Evolutionary conservation across 805 yeast genomes (phyloP), one percentile per base, ranked within the genome.

Genomic region (Nakazawaea ernobii): DNA sequence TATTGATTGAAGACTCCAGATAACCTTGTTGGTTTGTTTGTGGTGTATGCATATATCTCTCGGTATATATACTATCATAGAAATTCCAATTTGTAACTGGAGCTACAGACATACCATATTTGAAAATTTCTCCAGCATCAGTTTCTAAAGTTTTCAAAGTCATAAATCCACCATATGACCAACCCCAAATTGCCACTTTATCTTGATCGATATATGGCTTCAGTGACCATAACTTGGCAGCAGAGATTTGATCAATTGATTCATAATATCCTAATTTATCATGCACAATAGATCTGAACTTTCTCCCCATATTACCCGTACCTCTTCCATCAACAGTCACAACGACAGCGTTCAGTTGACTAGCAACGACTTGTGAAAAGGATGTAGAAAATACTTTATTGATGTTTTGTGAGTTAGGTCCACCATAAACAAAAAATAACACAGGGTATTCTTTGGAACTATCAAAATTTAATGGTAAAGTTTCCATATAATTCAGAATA

Each of bases 321-420:
- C 99, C 99, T 56, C 99, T 78, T 0, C 98, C 98, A 65, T 94
- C 99, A 3, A 94, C 95, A 1, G 96, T 86, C 1, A 94, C 96
- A 8, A 94, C 96, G 42, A 94, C 77, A 2, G 95, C 88, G 57
- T 84, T 75, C 52, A 86, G 70, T 55, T 82, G 83, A 1, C 96
- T 78, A 0, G 96, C 84, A 36, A 86, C 77, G 9, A 86, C 82
- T 28, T 85, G 77, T 51, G 91, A 85, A 65, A 89, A 91, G 6
- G 73, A 67, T 8, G 76, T 72, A 0, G 75, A 60, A 58, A 80
- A 89, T 11, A 68, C 60, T 52, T 85, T 80, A 38, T 73, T 68
- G 6, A 92, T 97, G 46, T 78, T 71, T 63, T 94, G 98, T 6
- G 96, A 86, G 32, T 90, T 94, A 8, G 99, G 99, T 0, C 99